Evolutionary conservation across 1,284 basidiomycete species (phyloP).

Genomic region (Rhodotorula sp.): DNA sequence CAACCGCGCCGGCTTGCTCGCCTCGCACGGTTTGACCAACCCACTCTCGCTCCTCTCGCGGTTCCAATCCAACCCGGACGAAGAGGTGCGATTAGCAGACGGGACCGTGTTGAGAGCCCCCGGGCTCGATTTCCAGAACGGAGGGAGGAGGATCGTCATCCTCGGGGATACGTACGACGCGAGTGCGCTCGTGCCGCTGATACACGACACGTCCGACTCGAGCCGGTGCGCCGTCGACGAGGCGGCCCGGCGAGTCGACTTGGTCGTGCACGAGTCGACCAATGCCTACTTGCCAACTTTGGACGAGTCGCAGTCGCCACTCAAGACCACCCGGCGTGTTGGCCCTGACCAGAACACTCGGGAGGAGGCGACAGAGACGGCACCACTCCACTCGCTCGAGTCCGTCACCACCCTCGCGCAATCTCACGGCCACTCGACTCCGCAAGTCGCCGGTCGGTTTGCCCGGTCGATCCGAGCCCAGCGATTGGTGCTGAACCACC

Average conservation of each 20-base stretch:
- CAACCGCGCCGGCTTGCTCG: slow-evolving; percentile 22
- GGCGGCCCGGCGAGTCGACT: slow-evolving; percentile 59
- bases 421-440: slow-evolving; percentile 75
- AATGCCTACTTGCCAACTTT: slow-evolving; percentile 70
- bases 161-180: slow-evolving; percentile 72
- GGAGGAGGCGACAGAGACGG: background rate
- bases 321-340: slow-evolving; percentile 44
- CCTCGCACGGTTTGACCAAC: slow-evolving; percentile 62
- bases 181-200: slow-evolving; percentile 7
- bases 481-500: slow-evolving; percentile 73
- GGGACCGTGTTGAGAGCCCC: slow-evolving; percentile 76
- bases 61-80: slow-evolving; percentile 61
- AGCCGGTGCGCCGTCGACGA: slow-evolving; percentile 48
- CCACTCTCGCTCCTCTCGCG: slow-evolving; percentile 67
- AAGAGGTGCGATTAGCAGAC: slow-evolving; percentile 66
- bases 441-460: slow-evolving; percentile 73
- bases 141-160: slow-evolving; percentile 68
- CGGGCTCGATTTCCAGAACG: slow-evolving; percentile 42
- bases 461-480: slow-evolving; percentile 65
- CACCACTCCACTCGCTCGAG: slow-evolving; percentile 44
- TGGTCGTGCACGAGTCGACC: slow-evolving; percentile 79
- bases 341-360: slow-evolving; percentile 25
- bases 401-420: slow-evolving; percentile 61
- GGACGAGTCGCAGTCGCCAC: slow-evolving; percentile 45
- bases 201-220: background rate